Conservation (phyloP, 1,284 basidiomycete genomes). For the Mixia osmundae region DNA sequence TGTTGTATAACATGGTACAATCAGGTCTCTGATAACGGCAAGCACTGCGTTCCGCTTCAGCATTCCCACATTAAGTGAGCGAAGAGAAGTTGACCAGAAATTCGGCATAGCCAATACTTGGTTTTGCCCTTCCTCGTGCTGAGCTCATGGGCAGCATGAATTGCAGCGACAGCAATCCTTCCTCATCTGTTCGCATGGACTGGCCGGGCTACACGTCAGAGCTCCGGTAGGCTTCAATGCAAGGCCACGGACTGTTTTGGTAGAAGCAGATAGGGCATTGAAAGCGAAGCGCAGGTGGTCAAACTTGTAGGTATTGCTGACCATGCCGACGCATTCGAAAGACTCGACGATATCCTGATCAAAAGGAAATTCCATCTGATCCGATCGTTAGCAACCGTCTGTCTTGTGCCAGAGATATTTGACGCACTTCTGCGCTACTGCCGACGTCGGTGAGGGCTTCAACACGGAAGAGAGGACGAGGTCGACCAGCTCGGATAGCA, state of each 20-base stretch:
- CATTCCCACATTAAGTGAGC: background rate
- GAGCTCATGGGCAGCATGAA: conserved; percentile 44
- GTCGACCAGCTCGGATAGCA: background rate
- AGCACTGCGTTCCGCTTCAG: too few relatives aligned
- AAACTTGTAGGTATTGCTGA: conserved; percentile 61
- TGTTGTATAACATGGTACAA: too few relatives aligned
- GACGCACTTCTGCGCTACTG: background rate
- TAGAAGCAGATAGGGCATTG: conserved; percentile 49
- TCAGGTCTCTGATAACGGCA: too few relatives aligned
- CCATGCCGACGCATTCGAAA: conserved; percentile 44
- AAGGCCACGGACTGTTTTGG: conserved; percentile 34
- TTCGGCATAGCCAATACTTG: conserved; percentile 14
- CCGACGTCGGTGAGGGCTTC: background rate
- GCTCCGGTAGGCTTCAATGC: background rate
- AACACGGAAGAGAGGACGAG: background rate
- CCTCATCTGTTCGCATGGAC: conserved; percentile 53
- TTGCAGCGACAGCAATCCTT: conserved; percentile 58
- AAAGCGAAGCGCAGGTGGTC: conserved; percentile 41
- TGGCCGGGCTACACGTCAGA: background rate
- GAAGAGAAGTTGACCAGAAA: conserved; percentile 10
- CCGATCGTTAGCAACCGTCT: background rate
- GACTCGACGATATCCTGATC: conserved; percentile 68
- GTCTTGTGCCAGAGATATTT: background rate
- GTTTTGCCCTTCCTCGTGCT: background rate
- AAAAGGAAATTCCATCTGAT: conserved; percentile 75